Evolutionary conservation across 2,329 filamentous ascomycete genomes (phyloP).

Genomic region (Golovinomyces cichoracearum): DNA sequence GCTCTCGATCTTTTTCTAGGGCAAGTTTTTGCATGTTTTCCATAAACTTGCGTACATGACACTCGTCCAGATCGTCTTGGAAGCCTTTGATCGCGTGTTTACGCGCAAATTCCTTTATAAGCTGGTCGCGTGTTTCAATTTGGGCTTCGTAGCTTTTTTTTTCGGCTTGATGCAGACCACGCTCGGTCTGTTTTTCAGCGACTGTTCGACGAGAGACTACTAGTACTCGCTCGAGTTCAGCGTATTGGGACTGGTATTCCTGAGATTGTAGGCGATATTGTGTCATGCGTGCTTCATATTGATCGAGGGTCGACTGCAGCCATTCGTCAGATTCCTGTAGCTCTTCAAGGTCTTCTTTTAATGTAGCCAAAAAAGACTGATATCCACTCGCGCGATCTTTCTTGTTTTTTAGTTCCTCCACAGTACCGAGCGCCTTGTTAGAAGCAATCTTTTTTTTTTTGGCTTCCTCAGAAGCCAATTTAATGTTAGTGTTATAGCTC

Average conservation of each 20-base stretch:
- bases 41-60: slow-evolving; percentile 49
- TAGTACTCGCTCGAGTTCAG: slow-evolving; percentile 30
- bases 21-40: slow-evolving; percentile 49
- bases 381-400: slow-evolving; percentile 46
- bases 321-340: slow-evolving; percentile 54
- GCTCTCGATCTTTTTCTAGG: slow-evolving; percentile 49
- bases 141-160: slow-evolving; percentile 71
- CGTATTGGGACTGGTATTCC: slow-evolving; percentile 35
- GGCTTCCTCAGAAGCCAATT: slow-evolving; percentile 35
- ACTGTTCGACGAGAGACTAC: slow-evolving; percentile 21
- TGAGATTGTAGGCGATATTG: slow-evolving; percentile 38
- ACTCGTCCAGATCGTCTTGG: slow-evolving; percentile 51
- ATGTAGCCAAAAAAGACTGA: slow-evolving; percentile 40
- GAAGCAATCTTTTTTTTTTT: slow-evolving; percentile 45
- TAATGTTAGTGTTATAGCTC: slow-evolving; percentile 21
- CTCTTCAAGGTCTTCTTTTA: slow-evolving; percentile 48
- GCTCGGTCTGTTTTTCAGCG: slow-evolving; percentile 31
- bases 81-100: slow-evolving; percentile 62
- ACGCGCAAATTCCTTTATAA: slow-evolving; percentile 55
- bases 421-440: slow-evolving; percentile 45
- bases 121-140: slow-evolving; percentile 38
- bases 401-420: slow-evolving; percentile 52
- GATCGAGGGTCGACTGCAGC: slow-evolving; percentile 41
- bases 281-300: slow-evolving; percentile 52
- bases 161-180: slow-evolving; percentile 60